A percentile compares a stretch with the other conserved stretches of the same genome.
Conservation (phyloP, 805 yeast genomes). For the Saccharomyces paradoxus region DNA sequence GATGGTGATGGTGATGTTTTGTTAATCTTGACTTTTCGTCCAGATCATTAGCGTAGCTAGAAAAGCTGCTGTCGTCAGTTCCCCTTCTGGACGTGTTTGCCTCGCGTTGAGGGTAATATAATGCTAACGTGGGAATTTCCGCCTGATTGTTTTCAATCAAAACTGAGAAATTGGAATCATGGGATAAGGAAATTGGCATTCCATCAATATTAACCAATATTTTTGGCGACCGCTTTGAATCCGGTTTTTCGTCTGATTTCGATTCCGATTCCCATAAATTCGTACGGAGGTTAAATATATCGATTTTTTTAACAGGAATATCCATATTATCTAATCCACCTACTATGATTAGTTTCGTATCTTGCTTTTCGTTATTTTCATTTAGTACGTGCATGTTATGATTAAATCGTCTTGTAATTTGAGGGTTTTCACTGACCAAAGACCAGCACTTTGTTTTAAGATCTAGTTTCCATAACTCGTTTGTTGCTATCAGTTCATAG, state of each 20-base stretch:
- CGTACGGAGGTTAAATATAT: conserved; percentile 23
- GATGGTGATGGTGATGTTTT: background rate
- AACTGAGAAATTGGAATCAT: conserved; percentile 20
- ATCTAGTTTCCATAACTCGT: conserved; percentile 69
- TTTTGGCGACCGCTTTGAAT: background rate
- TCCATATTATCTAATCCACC: conserved; percentile 29
- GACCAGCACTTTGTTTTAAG: conserved; percentile 46
- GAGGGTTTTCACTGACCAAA: conserved; percentile 36
- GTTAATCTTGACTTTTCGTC: background rate
- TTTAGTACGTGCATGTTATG: conserved; percentile 39
- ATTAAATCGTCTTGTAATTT: conserved; percentile 38
- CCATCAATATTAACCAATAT: conserved; percentile 16
- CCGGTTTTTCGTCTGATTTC: background rate
- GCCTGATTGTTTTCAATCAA: conserved; percentile 23
- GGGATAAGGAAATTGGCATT: conserved; percentile 9
- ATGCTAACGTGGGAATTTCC: conserved; percentile 22
- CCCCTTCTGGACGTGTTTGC: conserved; percentile 8
- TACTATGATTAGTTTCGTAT: conserved; percentile 24
- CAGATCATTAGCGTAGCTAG: background rate
- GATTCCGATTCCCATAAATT: conserved; percentile 23
- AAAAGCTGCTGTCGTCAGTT: background rate
- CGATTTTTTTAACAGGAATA: conserved; percentile 21
- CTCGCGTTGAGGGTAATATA: conserved; percentile 12
- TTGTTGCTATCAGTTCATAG: conserved; percentile 37
- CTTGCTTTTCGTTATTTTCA: conserved; percentile 20